Base-by-base conservation (phyloP, 208 protist species). In the Tritrichomonas foetus region DNA sequence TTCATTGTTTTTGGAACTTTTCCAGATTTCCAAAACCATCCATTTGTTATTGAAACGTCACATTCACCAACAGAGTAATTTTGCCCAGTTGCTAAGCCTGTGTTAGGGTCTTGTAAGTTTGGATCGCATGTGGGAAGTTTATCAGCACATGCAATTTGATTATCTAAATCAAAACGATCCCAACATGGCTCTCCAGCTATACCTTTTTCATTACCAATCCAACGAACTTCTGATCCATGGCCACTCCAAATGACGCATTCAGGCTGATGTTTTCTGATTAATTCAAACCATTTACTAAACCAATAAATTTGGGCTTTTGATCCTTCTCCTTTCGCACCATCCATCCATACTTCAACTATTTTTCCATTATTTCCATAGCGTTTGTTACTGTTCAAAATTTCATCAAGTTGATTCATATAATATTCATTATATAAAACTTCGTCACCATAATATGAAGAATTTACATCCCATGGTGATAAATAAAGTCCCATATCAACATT, bases 1-100 rank as follows among this genome's bases (percentile, higher is more conserved):
- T 75, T 33, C 69, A 75, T 75, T 75, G 69, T 44, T 36, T 75
- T 75, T 44, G 69, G 69, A 75, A 75, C 69, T 75, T 75, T 75
- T 1, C 69, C 69, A 47, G 14, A 27, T n/a, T 75, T 75, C 69
- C 69, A 75, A 36, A 75, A 75, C 69, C 69, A 75, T 44, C 69
- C 69, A 25, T 27, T 47, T 44, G 69, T 75, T 13, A 75, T 20
- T 44, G 69, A 75, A 11, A 75, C 69, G 44, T 75, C 69, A 36
- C 69, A 75, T 75, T 75, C 69, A 44, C 69, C 69, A 16, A 75
- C 41, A 13, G 69, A 75, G 33, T 36, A 75, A 13, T 47, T 75
- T 20, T 75, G 33, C 3, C 69, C 69, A n/a, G n/a, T n/a, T n/a
- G n/a, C n/a, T n/a, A n/a, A n/a, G n/a, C n/a, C n/a, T n/a, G n/a